Evolutionary conservation across 1,284 basidiomycete species (phyloP), one percentile per base, ranked within the genome.

Genomic region (Heterobasidion annosum): DNA sequence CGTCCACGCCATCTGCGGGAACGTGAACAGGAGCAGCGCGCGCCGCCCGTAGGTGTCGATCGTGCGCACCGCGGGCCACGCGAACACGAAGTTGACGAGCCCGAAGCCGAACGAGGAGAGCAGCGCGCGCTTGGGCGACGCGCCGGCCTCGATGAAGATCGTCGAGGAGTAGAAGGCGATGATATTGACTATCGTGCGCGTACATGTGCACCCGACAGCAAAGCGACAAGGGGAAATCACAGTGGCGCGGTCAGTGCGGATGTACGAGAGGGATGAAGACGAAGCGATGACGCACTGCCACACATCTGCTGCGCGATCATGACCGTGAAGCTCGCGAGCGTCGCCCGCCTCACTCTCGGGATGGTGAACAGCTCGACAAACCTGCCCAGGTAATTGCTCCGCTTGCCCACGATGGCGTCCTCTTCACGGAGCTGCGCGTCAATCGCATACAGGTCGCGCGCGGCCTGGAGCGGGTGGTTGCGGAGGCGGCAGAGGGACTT

Each of bases 231-330:
- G 18, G 15, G 5, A 40, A 25, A 25, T 3, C 4, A 19, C 25
- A 25, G 25, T 3, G 25, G 25, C 25, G 2, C 2, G 25, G 25
- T 25, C 25, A 25, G 25, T 25, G 25, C 1, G 25, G 25, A 25
- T 5, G 25, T 25, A 25, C 25, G 25, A 25, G 25, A 25, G 25
- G 25, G 25, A 25, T 25, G 0, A 25, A 25, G 3, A 25, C 25
- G 3, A 4, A 25, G 25, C 3, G 25, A 25, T 10, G 16, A 47
- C 45, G n/a, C 25, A 47, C 45, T 47, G 4, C 45, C 45, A 19
- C 45, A 47, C 45, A 47, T 47, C 45, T 47, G 45, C 45, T 47
- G 45, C 15, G 45, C 45, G 25, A 47, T 47, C 45, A 47, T 47
- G 45, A 47, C 45, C 25, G 18, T 19, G 45, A 47, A 47, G 45